Evolutionary conservation across 495 filamentous ascomycete genomes (phyloP).

Genomic region (Penicillium soppii): DNA sequence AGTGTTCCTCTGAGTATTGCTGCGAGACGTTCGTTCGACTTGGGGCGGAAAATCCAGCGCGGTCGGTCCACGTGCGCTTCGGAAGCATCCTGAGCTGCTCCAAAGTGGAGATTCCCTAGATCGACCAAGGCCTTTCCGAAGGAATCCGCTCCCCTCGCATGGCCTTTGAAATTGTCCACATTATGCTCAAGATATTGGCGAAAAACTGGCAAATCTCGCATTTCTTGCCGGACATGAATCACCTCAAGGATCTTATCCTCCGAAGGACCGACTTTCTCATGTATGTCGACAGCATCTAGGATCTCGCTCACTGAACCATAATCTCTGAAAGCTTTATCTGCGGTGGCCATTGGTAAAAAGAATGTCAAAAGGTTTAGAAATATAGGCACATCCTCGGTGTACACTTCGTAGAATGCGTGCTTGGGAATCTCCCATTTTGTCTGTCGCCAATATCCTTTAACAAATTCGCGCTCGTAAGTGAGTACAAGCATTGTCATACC

Average conservation of each 20-base stretch:
- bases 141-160: conserved; percentile 11
- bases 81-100: conserved; percentile 32
- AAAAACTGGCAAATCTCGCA: conserved; percentile 9
- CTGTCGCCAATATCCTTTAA: conserved; percentile 10
- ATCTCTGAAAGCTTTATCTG: conserved; percentile 10
- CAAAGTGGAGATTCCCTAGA: conserved; percentile 35
- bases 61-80: conserved; percentile 37
- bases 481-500: conserved; percentile 9
- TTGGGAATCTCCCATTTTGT: conserved; percentile 6
- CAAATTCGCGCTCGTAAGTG: conserved; percentile 9
- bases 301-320: conserved; percentile 8
- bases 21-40: conserved; percentile 41
- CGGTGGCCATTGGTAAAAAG: conserved; percentile 9
- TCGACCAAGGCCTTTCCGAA: conserved; percentile 30
- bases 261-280: too few relatives aligned
- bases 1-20: conserved; percentile 18
- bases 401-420: conserved; percentile 13
- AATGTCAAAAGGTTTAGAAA: conserved; percentile 15
- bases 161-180: neutral
- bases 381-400: conserved; percentile 10
- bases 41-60: conserved; percentile 46
- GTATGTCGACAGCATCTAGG: conserved; percentile 1
- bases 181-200: conserved; percentile 2
- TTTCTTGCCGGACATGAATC: conserved; percentile 3
- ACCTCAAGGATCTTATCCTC: neutral